Evolutionary conservation across 306 rosid species (phyloP), one percentile per base, ranked within the genome.

Genomic region (Dryas octopetala): DNA sequence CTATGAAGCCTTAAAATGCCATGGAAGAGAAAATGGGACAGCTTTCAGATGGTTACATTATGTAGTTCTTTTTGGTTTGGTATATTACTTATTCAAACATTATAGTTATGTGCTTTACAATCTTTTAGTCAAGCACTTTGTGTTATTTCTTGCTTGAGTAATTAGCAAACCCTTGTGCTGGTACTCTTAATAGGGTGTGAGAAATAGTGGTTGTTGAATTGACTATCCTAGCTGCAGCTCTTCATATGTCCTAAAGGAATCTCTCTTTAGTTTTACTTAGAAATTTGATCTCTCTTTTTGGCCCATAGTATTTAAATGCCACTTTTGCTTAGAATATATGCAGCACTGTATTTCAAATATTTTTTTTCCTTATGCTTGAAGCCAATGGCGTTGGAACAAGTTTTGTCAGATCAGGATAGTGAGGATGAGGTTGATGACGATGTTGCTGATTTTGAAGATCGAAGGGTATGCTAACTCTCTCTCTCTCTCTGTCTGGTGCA

Each of bases 401-500:
- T 85, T 65, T 76, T 84, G 71, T 63, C 88, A 11, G 91, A 84
- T 50, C 74, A 81, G 74, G 98, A 92, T 70, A 96, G 97, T 74
- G 99, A 96, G 84, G 88, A 84, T 86, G 99, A 96, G 84, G 88
- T 86, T 46, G 97, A 96, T 64, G 90, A 90, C 47, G 92, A 87
- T 32, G 93, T 86, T 80, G 85, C 80, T 62, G 91, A 86, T 62
- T 68, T 90, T 66, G 96, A 92, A 81, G 91, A 89, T 58, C 85
- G 83, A 74, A 78, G 83, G 90, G 99, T 96, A 89, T 75, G 81
- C 1, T 67, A 63, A 63, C 50, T 41, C 49, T 55, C 64, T 58
- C 73, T 58, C 73, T 63, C 73, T 70, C 38, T 62, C 78, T 17
- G n/a, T 58, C 57, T 58, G 48, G 19, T 16, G 13, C 44, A n/a